These are phyloP conservation scores for Exophiala sp. DNA, from an alignment of 2,329 filamentous ascomycete species.

Conservation along the genomic window DNA sequence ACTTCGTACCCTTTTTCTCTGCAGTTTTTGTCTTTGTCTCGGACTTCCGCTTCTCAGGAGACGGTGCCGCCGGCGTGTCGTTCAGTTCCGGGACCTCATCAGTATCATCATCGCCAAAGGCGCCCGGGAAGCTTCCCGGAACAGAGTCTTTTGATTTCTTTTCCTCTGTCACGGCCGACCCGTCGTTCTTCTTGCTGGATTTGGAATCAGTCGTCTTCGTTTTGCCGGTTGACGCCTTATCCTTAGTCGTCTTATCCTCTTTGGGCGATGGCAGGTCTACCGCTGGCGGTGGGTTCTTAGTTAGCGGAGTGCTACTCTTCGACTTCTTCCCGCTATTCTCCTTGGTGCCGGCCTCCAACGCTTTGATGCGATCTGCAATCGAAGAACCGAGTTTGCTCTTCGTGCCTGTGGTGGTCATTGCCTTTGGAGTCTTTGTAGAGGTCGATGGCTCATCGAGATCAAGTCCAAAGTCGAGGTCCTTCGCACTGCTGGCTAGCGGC, in stretches of 20 bases:
- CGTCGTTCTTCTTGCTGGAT: slow-evolving; percentile 25
- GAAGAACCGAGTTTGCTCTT: slow-evolving; percentile 41
- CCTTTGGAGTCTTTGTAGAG: slow-evolving; percentile 40
- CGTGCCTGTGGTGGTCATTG: slow-evolving; percentile 33
- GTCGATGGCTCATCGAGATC: slow-evolving; percentile 36
- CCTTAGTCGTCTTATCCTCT: slow-evolving; percentile 40
- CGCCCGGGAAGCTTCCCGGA: slow-evolving; percentile 55
- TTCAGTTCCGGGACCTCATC: slow-evolving; percentile 31
- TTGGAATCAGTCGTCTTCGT: slow-evolving; percentile 29
- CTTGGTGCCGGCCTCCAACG: slow-evolving; percentile 39
- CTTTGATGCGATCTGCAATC: slow-evolving; percentile 51
- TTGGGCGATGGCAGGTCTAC: slow-evolving; percentile 34
- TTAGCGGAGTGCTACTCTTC: slow-evolving; percentile 36
- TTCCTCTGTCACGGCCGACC: slow-evolving; percentile 31
- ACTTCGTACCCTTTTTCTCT: slow-evolving; percentile 27
- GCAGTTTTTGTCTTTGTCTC: slow-evolving; percentile 19
- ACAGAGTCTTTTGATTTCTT: slow-evolving; percentile 41
- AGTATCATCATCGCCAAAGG: slow-evolving; percentile 45
- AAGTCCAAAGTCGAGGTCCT: slow-evolving; percentile 37
- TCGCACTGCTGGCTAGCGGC: slow-evolving; percentile 37
- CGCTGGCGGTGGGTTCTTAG: slow-evolving; percentile 36
- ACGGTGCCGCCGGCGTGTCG: slow-evolving; percentile 13
- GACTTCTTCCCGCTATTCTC: slow-evolving; percentile 37
- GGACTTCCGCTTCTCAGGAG: slow-evolving; percentile 21
- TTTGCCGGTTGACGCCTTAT: slow-evolving; percentile 37